Conservation (phyloP, 2,329 filamentous ascomycete genomes). For the Penicillium frequentans region DNA sequence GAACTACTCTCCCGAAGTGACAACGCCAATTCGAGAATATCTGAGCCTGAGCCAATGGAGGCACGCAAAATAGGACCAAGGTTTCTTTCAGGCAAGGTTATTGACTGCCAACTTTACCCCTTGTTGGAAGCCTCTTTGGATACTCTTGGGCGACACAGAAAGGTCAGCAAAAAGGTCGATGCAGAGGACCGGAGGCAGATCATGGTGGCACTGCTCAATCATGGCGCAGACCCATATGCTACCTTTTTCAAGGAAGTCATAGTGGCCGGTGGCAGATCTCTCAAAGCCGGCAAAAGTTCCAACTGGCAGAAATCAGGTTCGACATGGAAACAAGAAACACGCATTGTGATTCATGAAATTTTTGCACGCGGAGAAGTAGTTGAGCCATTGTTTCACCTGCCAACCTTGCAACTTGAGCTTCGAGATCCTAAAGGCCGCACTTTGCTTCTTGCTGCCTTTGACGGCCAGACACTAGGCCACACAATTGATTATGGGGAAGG, state of each 20-base stretch:
- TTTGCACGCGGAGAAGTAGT: not conserved
- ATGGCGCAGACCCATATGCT: not conserved
- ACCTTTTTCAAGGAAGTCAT: not conserved
- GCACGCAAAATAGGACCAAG: too few relatives aligned
- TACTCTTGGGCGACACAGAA: rapidly evolving
- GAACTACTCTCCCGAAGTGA: slow-evolving; percentile 1
- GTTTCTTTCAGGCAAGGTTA: too few relatives aligned
- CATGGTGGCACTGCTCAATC: not conserved
- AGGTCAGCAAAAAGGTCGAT: not conserved
- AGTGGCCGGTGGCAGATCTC: too few relatives aligned
- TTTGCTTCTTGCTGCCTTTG: slow-evolving; percentile 4
- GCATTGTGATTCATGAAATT: slow-evolving; percentile 8
- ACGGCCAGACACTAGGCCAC: not conserved
- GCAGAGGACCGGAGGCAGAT: not conserved
- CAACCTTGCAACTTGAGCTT: slow-evolving; percentile 5
- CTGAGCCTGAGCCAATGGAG: not conserved
- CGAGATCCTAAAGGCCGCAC: slow-evolving; percentile 9
- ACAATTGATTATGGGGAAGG: too few relatives aligned
- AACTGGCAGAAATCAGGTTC: too few relatives aligned
- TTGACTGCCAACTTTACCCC: too few relatives aligned
- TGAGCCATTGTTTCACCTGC: slow-evolving; percentile 11
- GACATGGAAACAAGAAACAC: not conserved
- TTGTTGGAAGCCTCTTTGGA: too few relatives aligned
- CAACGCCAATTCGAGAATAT: too few relatives aligned
- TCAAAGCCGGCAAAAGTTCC: too few relatives aligned